phyloP scores from a whole-genome alignment of 805 yeast genomes.

The Priceomyces carsonii region DNA sequence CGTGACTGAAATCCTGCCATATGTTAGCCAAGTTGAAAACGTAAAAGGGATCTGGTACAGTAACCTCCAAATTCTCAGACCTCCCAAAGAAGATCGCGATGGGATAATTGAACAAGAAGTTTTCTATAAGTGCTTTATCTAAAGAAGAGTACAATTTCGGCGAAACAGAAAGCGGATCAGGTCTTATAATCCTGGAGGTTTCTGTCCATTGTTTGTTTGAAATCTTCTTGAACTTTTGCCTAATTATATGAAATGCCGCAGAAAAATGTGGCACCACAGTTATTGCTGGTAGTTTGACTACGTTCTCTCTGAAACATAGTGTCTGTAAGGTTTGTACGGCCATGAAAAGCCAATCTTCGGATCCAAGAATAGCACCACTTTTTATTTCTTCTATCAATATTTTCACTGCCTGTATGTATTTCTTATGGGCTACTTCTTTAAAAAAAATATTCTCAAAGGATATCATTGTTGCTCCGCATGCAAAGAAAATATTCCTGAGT shows the following conservation, averaged over 20 bases:
- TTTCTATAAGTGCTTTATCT: slow-evolving; percentile 44
- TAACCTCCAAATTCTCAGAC: slow-evolving; percentile 19
- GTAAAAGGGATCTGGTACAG: slow-evolving; percentile 44
- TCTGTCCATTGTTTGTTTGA: neutral
- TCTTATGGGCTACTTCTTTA: slow-evolving; percentile 16
- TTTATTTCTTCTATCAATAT: slow-evolving; percentile 20
- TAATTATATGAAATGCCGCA: slow-evolving; percentile 35
- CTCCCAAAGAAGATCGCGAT: slow-evolving; percentile 38
- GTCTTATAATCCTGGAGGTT: neutral
- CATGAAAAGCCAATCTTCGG: slow-evolving; percentile 42
- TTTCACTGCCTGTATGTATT: slow-evolving; percentile 19
- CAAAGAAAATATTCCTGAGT: slow-evolving; percentile 33
- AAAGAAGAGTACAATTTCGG: slow-evolving; percentile 5
- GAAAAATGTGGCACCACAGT: slow-evolving; percentile 33
- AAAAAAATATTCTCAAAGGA: slow-evolving; percentile 27
- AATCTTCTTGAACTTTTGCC: slow-evolving; percentile 18
- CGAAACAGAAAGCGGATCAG: neutral
- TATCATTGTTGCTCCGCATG: slow-evolving; percentile 43
- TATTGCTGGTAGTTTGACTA: slow-evolving; percentile 21
- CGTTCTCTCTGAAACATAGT: slow-evolving; percentile 37
- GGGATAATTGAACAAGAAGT: slow-evolving; percentile 45
- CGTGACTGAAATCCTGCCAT: slow-evolving; percentile 1
- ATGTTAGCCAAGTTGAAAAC: slow-evolving; percentile 19
- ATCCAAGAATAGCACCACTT: slow-evolving; percentile 16
- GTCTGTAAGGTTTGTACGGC: slow-evolving; percentile 33